Base-by-base conservation (phyloP, 257 asterid genomes). In the Nicotiana tomentosiformis region DNA sequence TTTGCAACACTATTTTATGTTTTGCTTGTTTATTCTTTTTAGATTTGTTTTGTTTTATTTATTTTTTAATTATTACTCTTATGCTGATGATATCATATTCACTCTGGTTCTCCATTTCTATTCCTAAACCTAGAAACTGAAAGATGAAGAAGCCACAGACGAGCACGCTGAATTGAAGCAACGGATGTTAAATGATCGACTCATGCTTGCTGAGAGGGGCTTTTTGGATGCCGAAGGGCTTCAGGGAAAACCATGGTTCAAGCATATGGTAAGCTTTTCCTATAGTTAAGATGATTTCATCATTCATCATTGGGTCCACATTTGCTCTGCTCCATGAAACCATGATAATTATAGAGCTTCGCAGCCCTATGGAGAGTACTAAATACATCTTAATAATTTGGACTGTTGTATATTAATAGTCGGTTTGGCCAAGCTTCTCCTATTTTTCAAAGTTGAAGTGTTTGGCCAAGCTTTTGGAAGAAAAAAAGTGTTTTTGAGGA, bases 181-280 rank as follows among this genome's bases (percentile, higher is more conserved):
- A 80, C 92, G 98, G 51, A 84, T 82, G 77, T 77, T 96, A 43
- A 96, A 96, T 60, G 98, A 96, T 85, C 91, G 93, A 56, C 84
- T 96, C 39, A 93, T 96, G 90, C 88, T 89, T 62, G 87, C 97
- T 33, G 99, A 96, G 84, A 90, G 97, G 90, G 99, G 97, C 66
- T 96, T 96, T 90, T 84, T 93, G 87, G 98, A 93, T 84, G 35
- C 88, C 1, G 96, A 92, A 64, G 99, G 98, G 39, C 95, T 93
- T 46, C 86, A 81, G 1, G 95, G 94, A 85, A 89, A 89, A 81
- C 88, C 78, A 86, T 94, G 98, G 98, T 96, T 92, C 87, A 96
- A 89, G 90, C 99, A 96, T 90, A 92, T 96, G 4, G 99, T 96
- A 89, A 88, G 92, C 82, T 7, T 81, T 65, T 82, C 32, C 49